Conservation (phyloP, 352 stramenopile genomes). For the Aphanomyces astaci region DNA sequence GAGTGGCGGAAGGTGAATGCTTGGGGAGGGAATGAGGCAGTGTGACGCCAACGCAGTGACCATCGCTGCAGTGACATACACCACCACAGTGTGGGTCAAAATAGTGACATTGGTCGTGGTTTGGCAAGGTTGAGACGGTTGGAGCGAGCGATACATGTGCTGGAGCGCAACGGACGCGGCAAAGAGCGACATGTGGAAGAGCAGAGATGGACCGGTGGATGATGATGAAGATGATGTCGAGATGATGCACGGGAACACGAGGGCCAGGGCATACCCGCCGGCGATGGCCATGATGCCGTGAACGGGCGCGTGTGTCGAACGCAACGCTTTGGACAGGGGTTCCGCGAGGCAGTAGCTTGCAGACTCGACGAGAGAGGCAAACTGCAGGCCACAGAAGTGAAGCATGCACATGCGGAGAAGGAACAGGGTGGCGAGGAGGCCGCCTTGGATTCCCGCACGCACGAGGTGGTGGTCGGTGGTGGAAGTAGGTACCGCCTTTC, state of each 20-base stretch:
- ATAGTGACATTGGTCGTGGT: too few species aligned
- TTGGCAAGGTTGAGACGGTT: too few species aligned
- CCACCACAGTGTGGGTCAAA: neutral
- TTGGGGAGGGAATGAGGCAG: neutral
- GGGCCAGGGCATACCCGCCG: conserved; percentile 8
- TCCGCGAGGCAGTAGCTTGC: conserved; percentile 2
- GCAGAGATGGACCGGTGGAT: neutral
- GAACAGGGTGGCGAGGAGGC: conserved; percentile 5
- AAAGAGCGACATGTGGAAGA: conserved; percentile 17
- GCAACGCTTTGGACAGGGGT: neutral
- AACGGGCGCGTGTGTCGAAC: too few species aligned
- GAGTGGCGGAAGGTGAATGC: neutral
- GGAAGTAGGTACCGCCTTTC: too few species aligned
- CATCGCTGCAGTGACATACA: neutral
- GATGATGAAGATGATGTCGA: neutral
- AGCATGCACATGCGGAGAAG: conserved; percentile 18
- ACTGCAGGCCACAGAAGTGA: conserved; percentile 18
- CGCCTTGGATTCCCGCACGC: neutral
- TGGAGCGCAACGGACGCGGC: conserved; percentile 5
- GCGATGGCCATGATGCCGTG: conserved; percentile 7
- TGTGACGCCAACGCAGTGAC: neutral
- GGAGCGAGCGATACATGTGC: neutral
- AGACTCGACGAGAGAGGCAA: conserved; percentile 12
- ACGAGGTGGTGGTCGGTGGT: neutral
- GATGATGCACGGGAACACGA: conserved; percentile 1